phyloP scores from a whole-genome alignment of 768 basidiomycete genomes.

The Hericium coralloides region DNA sequence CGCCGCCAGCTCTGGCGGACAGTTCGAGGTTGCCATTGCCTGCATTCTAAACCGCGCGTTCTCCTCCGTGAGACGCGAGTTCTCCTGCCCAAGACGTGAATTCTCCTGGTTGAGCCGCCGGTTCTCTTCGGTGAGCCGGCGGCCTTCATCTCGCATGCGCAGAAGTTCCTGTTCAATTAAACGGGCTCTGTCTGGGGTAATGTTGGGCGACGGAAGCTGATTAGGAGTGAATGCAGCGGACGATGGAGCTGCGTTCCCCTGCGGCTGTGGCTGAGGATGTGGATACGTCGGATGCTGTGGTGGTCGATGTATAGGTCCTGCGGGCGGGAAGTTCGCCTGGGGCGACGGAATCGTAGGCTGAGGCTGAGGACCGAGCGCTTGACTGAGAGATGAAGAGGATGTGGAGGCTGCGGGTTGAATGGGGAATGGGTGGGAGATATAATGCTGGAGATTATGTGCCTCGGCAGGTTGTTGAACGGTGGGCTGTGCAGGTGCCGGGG shows the following conservation, averaged over 20 bases:
- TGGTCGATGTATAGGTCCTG: no score
- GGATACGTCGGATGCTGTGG: background rate
- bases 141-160: conserved; percentile 10
- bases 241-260: background rate
- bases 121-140: conserved; percentile 12
- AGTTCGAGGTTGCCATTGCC: background rate
- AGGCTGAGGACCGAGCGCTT: background rate
- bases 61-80: conserved; percentile 8
- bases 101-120: conserved; percentile 13
- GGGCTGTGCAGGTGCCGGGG: background rate
- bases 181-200: background rate
- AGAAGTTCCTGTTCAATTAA: conserved; percentile 3
- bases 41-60: background rate
- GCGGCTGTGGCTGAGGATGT: background rate
- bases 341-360: background rate
- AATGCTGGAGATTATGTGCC: background rate
- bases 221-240: no score
- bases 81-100: conserved; percentile 10
- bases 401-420: background rate
- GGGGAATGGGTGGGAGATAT: background rate
- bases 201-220: no score
- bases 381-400: background rate
- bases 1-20: conserved; percentile 9
- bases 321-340: background rate
- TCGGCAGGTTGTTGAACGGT: background rate